Evolutionary conservation across 169 alveolate species (phyloP).

Genomic region (Plasmodium sp.): DNA sequence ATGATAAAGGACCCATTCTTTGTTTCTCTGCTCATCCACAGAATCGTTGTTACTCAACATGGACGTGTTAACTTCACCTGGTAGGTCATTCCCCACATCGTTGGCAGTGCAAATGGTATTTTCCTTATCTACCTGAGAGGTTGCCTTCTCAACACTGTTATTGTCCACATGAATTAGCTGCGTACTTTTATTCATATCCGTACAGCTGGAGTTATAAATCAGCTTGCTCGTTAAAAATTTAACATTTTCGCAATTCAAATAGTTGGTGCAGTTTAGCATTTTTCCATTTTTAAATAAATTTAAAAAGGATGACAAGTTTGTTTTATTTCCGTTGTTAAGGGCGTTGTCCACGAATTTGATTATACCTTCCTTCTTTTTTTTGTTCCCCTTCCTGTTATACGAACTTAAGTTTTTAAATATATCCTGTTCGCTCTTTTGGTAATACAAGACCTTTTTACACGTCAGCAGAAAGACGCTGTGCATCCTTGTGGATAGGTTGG

Average conservation of each 20-base stretch:
- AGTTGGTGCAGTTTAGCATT: conserved; percentile 38
- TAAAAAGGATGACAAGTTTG: conserved; percentile 16
- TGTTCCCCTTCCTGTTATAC: not conserved
- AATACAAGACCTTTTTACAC: conserved; percentile 55
- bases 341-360: conserved; percentile 41
- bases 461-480: conserved; percentile 9
- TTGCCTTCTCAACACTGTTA: not conserved
- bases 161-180: not conserved
- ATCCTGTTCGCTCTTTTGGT: conserved; percentile 49
- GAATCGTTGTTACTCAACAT: not conserved
- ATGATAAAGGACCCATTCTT: conserved; percentile 20
- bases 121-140: conserved; percentile 2
- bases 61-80: not conserved
- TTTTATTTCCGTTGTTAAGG: conserved; percentile 27
- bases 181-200: conserved; percentile 29
- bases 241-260: conserved; percentile 37
- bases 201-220: conserved; percentile 6
- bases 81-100: not conserved
- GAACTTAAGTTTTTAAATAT: conserved; percentile 15
- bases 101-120: not conserved
- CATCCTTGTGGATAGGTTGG: conserved; percentile 34
- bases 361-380: conserved; percentile 22
- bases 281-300: conserved; percentile 12
- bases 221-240: conserved; percentile 41
- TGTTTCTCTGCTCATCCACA: conserved; percentile 1